These are phyloP conservation scores for Rhynchospora tenuis DNA, from an alignment of 176 grass and related monocot genomes.

Conservation along the genomic window DNA sequence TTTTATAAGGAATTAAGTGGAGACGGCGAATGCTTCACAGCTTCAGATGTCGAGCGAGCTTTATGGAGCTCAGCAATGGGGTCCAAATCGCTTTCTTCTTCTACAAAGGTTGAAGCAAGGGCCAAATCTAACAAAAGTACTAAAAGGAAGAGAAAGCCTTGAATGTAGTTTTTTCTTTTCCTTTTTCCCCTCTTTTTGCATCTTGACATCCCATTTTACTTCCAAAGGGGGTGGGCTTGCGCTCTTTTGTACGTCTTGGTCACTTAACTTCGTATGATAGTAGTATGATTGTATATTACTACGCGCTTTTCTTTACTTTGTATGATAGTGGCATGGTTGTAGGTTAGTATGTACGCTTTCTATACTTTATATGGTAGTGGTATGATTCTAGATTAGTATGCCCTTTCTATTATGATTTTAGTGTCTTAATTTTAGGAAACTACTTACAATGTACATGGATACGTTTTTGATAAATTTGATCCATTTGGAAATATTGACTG, in stretches of 20 bases:
- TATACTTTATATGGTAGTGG: too few species aligned
- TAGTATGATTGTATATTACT: neutral
- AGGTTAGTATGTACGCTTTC: neutral
- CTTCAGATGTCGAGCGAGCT: constrained; percentile 60
- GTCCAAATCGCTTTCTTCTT: constrained; percentile 27
- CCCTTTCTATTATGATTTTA: neutral
- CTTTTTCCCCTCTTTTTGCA: neutral
- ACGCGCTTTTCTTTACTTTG: neutral
- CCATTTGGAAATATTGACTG: neutral
- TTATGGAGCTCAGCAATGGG: constrained; percentile 66
- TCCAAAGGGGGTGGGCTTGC: neutral
- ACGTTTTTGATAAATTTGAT: neutral
- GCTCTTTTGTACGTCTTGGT: neutral
- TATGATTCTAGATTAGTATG: neutral
- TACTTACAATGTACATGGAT: neutral
- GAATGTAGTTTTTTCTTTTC: neutral
- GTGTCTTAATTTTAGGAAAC: neutral
- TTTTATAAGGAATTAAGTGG: constrained; percentile 61
- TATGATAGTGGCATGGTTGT: neutral
- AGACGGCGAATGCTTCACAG: constrained; percentile 54
- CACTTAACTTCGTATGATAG: neutral
- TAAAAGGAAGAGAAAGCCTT: constrained; percentile 55
- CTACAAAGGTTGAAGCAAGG: constrained; percentile 22
- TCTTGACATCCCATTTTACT: neutral
- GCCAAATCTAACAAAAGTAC: constrained; percentile 16